A percentile compares a stretch with the other conserved stretches of the same genome.
phyloP scores from a whole-genome alignment of 768 basidiomycete genomes.

The Xanthoconium purpureum region DNA sequence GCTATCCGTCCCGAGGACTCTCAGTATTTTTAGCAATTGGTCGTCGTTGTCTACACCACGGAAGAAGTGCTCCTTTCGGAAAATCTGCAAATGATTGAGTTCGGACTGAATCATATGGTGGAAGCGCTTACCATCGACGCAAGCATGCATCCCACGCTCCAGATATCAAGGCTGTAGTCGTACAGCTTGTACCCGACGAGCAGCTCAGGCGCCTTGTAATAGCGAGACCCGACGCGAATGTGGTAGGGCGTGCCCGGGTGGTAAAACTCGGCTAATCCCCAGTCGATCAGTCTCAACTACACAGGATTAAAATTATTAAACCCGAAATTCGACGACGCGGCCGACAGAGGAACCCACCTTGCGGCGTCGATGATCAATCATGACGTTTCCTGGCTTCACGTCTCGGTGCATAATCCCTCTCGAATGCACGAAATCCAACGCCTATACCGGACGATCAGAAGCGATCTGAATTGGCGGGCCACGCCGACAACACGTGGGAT shows the following conservation, averaged over 20 bases:
- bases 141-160: slow-evolving; percentile 74
- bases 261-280: slow-evolving; percentile 78
- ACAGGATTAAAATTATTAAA: background rate
- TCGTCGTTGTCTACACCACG: slow-evolving; percentile 73
- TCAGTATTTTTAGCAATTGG: slow-evolving; percentile 67
- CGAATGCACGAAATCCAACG: slow-evolving; percentile 68
- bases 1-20: slow-evolving; percentile 64
- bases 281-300: slow-evolving; percentile 62
- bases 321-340: background rate
- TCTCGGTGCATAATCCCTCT: slow-evolving; percentile 72
- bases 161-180: slow-evolving; percentile 70
- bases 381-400: slow-evolving; percentile 68
- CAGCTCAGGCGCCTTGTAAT: slow-evolving; percentile 73
- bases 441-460: slow-evolving; percentile 26
- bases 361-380: slow-evolving; percentile 65
- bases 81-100: slow-evolving; percentile 45
- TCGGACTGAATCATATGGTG: background rate
- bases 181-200: slow-evolving; percentile 70
- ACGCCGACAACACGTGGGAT: background rate
- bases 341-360: slow-evolving; percentile 39
- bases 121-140: slow-evolving; percentile 60
- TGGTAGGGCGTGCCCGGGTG: slow-evolving; percentile 68
- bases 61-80: slow-evolving; percentile 74
- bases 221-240: slow-evolving; percentile 67
- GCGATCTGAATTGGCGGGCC: background rate